Conservation (phyloP, 306 rosid species). For the Quercus variabilis region DNA sequence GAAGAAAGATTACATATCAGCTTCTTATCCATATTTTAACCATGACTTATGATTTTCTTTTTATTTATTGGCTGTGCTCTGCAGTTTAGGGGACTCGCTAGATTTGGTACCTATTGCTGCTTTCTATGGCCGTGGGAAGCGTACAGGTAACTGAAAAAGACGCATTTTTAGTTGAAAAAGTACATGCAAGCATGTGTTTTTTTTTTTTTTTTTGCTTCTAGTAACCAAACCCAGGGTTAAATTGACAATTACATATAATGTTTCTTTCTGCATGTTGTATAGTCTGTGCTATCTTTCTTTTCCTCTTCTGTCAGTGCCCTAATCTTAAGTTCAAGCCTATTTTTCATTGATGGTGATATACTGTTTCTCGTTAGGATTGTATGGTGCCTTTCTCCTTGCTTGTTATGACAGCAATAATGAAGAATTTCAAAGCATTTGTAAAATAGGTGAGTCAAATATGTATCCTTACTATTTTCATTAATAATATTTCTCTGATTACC, state of each 20-base stretch:
- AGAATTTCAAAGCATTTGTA: slow-evolving; percentile 94
- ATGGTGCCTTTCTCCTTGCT: slow-evolving; percentile 91
- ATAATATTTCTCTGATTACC: too few species aligned
- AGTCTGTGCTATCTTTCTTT: neutral
- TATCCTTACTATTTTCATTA: too few species aligned
- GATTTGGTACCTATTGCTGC: slow-evolving; percentile 99
- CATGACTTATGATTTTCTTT: slow-evolving; percentile 19
- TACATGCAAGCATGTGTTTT: neutral
- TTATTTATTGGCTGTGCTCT: slow-evolving; percentile 23
- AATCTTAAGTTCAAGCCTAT: slow-evolving; percentile 7
- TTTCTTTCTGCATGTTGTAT: neutral
- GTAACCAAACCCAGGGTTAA: neutral
- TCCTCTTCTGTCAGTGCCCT: slow-evolving; percentile 17
- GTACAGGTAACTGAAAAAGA: slow-evolving; percentile 60
- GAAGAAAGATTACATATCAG: neutral
- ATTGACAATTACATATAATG: neutral
- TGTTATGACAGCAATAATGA: slow-evolving; percentile 71
- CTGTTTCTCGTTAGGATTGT: slow-evolving; percentile 63
- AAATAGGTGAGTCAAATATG: slow-evolving; percentile 60
- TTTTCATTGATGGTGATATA: slow-evolving; percentile 17
- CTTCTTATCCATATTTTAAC: slow-evolving; percentile 3
- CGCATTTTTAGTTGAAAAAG: slow-evolving; percentile 2
- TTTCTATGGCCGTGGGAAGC: slow-evolving; percentile 92
- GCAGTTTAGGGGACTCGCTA: slow-evolving; percentile 90
- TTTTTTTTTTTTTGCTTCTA: neutral